Conservation (phyloP, 192 early-diverging fungal genomes). For the Thoreauomyces humboldtii region DNA sequence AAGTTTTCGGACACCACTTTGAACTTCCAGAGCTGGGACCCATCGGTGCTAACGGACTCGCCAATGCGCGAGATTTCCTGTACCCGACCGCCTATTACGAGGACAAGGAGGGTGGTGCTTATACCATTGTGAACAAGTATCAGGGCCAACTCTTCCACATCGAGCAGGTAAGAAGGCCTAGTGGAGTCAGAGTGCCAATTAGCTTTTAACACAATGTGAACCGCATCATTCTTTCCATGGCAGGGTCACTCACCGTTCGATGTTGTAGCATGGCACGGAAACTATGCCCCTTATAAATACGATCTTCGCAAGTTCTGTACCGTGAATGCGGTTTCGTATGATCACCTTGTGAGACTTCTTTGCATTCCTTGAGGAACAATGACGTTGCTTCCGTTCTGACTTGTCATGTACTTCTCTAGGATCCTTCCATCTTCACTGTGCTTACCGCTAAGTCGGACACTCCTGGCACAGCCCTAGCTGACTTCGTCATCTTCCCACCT, state of each 20-base stretch:
- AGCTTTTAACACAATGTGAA: too few species aligned
- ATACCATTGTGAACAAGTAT: constrained; percentile 79
- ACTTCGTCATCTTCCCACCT: constrained; percentile 97
- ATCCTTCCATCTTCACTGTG: constrained; percentile 97
- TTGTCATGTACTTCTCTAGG: constrained; percentile 43
- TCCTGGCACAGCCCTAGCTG: constrained; percentile 82
- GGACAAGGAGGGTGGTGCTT: constrained; percentile 51
- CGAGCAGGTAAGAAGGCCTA: constrained; percentile 8
- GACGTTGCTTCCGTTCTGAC: not conserved
- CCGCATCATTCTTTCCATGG: too few species aligned
- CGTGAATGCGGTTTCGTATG: constrained; percentile 85
- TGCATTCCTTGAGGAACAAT: not conserved
- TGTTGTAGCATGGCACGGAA: constrained; percentile 96
- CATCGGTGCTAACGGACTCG: constrained; percentile 94
- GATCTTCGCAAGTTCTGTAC: constrained; percentile 79
- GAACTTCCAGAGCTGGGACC: constrained; percentile 94
- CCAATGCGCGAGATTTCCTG: constrained; percentile 91
- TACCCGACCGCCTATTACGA: constrained; percentile 82
- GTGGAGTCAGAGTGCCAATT: too few species aligned
- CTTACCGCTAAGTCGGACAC: constrained; percentile 84
- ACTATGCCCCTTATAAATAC: constrained; percentile 95
- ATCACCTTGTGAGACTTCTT: constrained; percentile 68
- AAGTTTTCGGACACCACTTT: constrained; percentile 87
- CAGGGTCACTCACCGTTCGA: constrained; percentile 87
- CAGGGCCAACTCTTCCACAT: constrained; percentile 70